These are phyloP conservation scores for Tremella mesenterica DNA, from an alignment of 768 basidiomycete species.

Conservation along the genomic window DNA sequence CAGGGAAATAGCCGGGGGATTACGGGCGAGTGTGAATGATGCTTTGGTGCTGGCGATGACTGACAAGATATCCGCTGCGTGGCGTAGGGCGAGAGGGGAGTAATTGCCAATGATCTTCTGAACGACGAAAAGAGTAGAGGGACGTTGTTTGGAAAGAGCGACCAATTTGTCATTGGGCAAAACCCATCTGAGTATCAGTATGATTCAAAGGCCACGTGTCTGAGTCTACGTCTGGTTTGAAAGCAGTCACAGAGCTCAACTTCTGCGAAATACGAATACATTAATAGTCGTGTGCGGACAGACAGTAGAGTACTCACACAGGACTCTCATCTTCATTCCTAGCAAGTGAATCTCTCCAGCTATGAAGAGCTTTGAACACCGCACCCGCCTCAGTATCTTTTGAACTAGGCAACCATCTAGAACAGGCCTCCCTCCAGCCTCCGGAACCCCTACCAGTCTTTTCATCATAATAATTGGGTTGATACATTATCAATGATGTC, in stretches of 20 bases:
- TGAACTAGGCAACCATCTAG: conserved; percentile 66
- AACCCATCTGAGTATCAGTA: conserved; percentile 2
- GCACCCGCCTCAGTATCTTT: conserved; percentile 50
- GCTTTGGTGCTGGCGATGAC: conserved; percentile 7
- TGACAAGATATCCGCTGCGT: conserved; percentile 17
- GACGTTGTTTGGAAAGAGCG: not conserved
- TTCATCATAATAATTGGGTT: conserved; percentile 61
- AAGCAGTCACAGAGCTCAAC: not conserved
- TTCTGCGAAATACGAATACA: not conserved
- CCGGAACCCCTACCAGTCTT: conserved; percentile 57
- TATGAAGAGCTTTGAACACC: conserved; percentile 65
- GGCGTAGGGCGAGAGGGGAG: conserved; percentile 5
- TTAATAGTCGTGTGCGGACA: not conserved
- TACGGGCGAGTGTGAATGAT: not conserved
- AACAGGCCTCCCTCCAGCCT: conserved; percentile 70
- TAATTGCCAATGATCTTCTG: not conserved
- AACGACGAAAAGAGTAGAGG: not conserved
- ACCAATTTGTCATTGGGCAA: not conserved
- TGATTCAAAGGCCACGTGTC: not conserved
- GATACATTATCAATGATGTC: conserved; percentile 65
- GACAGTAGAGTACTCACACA: conserved; percentile 49
- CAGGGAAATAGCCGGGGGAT: not conserved
- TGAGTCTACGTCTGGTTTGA: not conserved
- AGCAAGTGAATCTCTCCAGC: conserved; percentile 72
- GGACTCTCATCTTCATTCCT: conserved; percentile 80